Base-by-base conservation (phyloP, 129 eudicot species). In the Saussurea involucrata region DNA sequence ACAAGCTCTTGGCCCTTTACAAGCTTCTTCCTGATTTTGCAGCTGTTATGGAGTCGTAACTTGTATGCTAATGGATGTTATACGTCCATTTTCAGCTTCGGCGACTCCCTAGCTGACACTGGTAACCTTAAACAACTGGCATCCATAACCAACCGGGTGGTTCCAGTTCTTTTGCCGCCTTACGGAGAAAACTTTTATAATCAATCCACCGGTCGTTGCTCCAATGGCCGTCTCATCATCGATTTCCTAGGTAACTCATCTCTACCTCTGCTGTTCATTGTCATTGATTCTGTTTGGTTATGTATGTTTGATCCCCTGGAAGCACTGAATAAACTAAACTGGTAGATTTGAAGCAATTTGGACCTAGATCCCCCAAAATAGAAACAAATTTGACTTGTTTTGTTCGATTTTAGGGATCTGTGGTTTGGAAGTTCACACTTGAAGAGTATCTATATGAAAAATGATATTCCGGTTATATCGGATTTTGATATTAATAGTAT, bases 161-260 rank as follows among this genome's bases (percentile, higher is more conserved):
- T 66, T 66, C 9, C 75, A 2, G 21, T 72, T 22, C 10, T 65
- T 65, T 25, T 4, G 27, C 74, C 75, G 0, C 81, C 81, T 68
- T 77, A 77, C 21, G 81, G 81, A 1, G 15, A 77, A 55, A 33
- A 7, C 15, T 77, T 68, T 25, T 32, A 68, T 8, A 3, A 28
- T 8, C 58, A 53, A 15, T 6, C 81, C 60, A 68, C 68, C 12
- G 74, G 74, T n/a, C 68, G 68, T 3, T 67, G 74, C 37, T 66
- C 79, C 18, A 24, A 63, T 66, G 80, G 80, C 80, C 73, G 53
- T 40, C 80, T 76, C 63, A 76, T 76, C 72, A 76, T 76, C 32
- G 79, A 75, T 24, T 75, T 75, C 20, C 40, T 75, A 36, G 71
- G 71, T 75, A 36, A 64, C 15, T 13, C 0, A 24, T 58, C 17